These are phyloP conservation scores for Osmanthus fragrans DNA, from an alignment of 257 asterid genomes.

Conservation along the genomic window DNA sequence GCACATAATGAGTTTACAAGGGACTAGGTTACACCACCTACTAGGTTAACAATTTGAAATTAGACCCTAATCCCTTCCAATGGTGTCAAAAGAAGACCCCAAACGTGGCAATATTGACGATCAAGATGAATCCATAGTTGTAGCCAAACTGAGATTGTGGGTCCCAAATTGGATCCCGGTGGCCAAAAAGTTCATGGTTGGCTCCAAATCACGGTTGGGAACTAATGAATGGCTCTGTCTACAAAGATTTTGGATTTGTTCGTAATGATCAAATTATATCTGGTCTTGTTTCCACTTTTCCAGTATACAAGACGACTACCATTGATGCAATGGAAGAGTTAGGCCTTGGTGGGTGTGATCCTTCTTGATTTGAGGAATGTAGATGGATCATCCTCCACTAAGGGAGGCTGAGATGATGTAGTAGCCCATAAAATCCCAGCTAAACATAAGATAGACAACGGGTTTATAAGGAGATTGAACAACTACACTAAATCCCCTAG, in stretches of 20 bases:
- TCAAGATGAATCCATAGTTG: background rate
- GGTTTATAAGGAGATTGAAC: background rate
- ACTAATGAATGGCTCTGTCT: too few relatives aligned
- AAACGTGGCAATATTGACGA: background rate
- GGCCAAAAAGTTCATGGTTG: background rate
- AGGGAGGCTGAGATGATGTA: background rate
- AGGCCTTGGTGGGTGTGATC: background rate
- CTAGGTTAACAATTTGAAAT: background rate
- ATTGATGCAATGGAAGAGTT: background rate
- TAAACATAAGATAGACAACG: background rate
- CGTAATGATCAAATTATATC: too few relatives aligned
- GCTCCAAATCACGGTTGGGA: background rate
- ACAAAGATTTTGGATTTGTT: too few relatives aligned
- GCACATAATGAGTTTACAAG: background rate
- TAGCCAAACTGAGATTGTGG: background rate
- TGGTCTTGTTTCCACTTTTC: too few relatives aligned
- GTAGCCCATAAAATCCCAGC: background rate
- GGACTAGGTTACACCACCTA: background rate
- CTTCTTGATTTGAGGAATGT: background rate
- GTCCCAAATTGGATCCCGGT: background rate
- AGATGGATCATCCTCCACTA: slow-evolving; percentile 47
- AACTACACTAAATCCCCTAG: background rate
- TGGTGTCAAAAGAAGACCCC: background rate
- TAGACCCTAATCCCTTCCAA: background rate
- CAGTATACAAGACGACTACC: background rate